Evolutionary conservation across 2,329 filamentous ascomycete species (phyloP), one percentile per base, ranked within the genome.

Genomic region (Colletotrichum tropicicola): DNA sequence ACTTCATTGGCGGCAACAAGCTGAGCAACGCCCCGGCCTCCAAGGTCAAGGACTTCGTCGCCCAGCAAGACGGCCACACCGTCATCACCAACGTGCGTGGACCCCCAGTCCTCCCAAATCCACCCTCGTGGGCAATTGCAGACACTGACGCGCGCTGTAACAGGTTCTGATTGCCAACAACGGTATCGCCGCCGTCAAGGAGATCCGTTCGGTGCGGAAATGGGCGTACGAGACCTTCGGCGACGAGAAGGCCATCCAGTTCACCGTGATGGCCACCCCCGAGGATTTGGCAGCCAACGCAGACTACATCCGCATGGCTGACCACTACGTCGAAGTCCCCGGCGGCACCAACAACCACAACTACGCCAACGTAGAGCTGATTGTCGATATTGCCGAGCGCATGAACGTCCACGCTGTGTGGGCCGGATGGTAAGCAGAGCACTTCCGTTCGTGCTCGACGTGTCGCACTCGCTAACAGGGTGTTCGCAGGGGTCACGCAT

Each of bases 281-380:
- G 96, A 99, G 83, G 96, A 99, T 90, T 82, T 99, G 77, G 89
- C 91, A 78, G 96, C 96, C 78, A 99, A 99, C 79, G 96, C 96
- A 71, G 96, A 99, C 82, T 99, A 99, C 83, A 99, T 99, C 78
- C 90, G 96, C 78, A 98, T 99, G 96, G 96, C 96, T 32, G 96
- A 99, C 82, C 93, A 98, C 86, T 99, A 99, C 79, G 96, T 99
- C 73, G 96, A 99, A 83, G 95, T 99, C 67, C 96, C 96, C 32
- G 96, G 96, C 75, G 96, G 96, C 76, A 99, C 96, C 68, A 99
- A 99, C 85, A 99, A 99, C 87, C 97, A 99, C 90, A 99, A 99
- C 82, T 99, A 99, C 82, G 96, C 96, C 82, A 99, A 99, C 78
- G 96, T 99, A 66, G 96, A 99, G 84, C 87, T 99, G 77, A 99